A percentile compares a stretch with the other conserved stretches of the same genome.
phyloP scores from a whole-genome alignment of 768 basidiomycete species.

The Pilatotrama ljubarskyi region DNA sequence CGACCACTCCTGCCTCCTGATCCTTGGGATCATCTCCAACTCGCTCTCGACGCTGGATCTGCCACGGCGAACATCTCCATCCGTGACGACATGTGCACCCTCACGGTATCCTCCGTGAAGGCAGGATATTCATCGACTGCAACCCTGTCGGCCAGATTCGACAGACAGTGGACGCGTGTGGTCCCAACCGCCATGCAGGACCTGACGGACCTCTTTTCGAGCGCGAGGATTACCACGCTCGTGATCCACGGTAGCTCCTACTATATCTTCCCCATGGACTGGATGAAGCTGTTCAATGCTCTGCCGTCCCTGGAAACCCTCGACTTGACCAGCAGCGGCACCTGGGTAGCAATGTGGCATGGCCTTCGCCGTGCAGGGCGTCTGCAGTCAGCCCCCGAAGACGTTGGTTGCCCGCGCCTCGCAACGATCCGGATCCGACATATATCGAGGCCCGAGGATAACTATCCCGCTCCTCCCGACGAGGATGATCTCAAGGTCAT shows the following conservation, averaged over 20 bases:
- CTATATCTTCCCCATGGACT: neutral
- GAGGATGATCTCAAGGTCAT: neutral
- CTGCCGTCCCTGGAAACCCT: neutral
- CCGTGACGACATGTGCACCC: too few relatives aligned
- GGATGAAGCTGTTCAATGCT: neutral
- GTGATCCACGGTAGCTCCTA: neutral
- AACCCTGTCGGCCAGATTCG: too few relatives aligned
- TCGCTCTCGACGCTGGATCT: too few relatives aligned
- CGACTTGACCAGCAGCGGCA: neutral
- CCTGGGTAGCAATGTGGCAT: neutral
- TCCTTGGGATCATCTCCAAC: too few relatives aligned
- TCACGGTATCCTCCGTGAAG: too few relatives aligned
- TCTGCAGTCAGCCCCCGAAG: neutral
- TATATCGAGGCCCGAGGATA: neutral
- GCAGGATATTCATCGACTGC: too few relatives aligned
- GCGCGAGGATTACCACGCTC: neutral
- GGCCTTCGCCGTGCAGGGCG: neutral
- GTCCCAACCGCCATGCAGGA: neutral
- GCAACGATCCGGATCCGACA: neutral
- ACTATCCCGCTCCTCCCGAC: neutral
- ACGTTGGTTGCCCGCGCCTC: neutral
- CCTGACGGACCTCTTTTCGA: neutral
- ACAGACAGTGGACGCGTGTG: neutral
- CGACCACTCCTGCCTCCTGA: too few relatives aligned
- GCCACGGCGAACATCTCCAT: too few relatives aligned